Conservation (phyloP, 1,139 yeast species). For the Candida sanyaensis region DNA sequence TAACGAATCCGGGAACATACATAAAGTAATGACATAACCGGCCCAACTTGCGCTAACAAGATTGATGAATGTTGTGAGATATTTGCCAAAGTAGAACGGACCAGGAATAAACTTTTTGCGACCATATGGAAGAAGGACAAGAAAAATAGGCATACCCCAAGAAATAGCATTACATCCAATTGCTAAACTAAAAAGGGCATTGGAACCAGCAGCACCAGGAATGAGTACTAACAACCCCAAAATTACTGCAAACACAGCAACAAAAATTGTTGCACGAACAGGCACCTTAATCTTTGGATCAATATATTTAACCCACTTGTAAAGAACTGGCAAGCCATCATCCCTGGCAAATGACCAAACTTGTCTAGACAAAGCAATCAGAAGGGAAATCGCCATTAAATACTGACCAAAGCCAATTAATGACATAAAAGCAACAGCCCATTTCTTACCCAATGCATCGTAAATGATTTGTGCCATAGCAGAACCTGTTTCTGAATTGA, state of each 20-base stretch:
- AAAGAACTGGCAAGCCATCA: slow-evolving; percentile 45
- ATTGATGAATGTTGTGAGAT: slow-evolving; percentile 39
- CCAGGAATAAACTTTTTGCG: slow-evolving; percentile 57
- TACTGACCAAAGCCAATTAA: slow-evolving; percentile 62
- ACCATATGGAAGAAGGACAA: slow-evolving; percentile 42
- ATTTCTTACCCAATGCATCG: slow-evolving; percentile 65
- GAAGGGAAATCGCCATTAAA: slow-evolving; percentile 55
- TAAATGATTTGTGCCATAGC: slow-evolving; percentile 67
- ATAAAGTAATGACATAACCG: slow-evolving; percentile 32
- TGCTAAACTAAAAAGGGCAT: slow-evolving; percentile 52
- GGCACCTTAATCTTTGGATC: slow-evolving; percentile 57
- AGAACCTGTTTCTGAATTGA: slow-evolving; percentile 48
- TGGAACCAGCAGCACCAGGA: slow-evolving; percentile 56
- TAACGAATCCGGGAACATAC: slow-evolving; percentile 40
- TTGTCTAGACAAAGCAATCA: slow-evolving; percentile 40
- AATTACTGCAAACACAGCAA: slow-evolving; percentile 47
- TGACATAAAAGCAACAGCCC: slow-evolving; percentile 70
- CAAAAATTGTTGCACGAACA: slow-evolving; percentile 60
- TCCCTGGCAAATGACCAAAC: slow-evolving; percentile 44
- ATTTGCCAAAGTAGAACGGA: slow-evolving; percentile 58
- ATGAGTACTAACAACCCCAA: slow-evolving; percentile 61
- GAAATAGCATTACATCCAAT: slow-evolving; percentile 46
- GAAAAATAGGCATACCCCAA: slow-evolving; percentile 37
- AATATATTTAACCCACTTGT: slow-evolving; percentile 50
- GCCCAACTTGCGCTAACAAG: slow-evolving; percentile 27